A percentile compares a stretch with the other conserved stretches of the same genome.
phyloP scores from a whole-genome alignment of 2,329 filamentous ascomycete species.

The Talaromyces pinophilus region DNA sequence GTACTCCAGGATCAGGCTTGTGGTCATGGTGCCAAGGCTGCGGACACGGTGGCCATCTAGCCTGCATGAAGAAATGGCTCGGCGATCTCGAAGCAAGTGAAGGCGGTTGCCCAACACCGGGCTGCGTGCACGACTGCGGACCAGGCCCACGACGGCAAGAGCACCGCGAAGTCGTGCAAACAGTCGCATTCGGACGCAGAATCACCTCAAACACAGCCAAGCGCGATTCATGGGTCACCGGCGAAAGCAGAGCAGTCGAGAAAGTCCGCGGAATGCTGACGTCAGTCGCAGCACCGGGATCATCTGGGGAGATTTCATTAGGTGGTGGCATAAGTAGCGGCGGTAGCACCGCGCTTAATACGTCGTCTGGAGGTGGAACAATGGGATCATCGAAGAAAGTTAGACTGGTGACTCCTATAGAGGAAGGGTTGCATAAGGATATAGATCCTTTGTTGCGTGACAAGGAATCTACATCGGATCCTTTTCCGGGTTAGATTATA shows the following conservation, averaged over 20 bases:
- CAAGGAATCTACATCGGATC: conserved; percentile 24
- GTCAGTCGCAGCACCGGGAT: conserved; percentile 29
- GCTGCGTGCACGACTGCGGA: conserved; percentile 62
- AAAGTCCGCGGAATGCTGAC: conserved; percentile 48
- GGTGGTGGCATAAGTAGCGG: conserved; percentile 29
- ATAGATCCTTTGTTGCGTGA: conserved; percentile 27
- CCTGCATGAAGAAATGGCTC: conserved; percentile 61
- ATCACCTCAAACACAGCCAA: conserved; percentile 42
- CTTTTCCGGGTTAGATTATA: conserved; percentile 19
- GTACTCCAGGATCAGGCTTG: conserved; percentile 42
- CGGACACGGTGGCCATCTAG: conserved; percentile 61
- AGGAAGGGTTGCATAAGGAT: conserved; percentile 38
- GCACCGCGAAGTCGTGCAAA: conserved; percentile 36
- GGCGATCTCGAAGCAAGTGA: conserved; percentile 50
- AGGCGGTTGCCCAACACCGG: conserved; percentile 60
- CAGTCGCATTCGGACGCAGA: conserved; percentile 33
- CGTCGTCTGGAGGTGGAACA: conserved; percentile 33
- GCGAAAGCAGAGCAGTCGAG: conserved; percentile 50
- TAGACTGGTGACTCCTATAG: conserved; percentile 46
- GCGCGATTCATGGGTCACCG: conserved; percentile 47
- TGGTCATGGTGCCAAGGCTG: conserved; percentile 63
- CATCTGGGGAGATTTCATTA: conserved; percentile 23
- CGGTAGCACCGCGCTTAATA: conserved; percentile 28
- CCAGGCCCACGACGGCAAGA: conserved; percentile 50
- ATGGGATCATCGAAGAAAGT: conserved; percentile 49